Evolutionary conservation across 257 asterid genomes (phyloP).

Genomic region (Nicotiana obtusifolia): DNA sequence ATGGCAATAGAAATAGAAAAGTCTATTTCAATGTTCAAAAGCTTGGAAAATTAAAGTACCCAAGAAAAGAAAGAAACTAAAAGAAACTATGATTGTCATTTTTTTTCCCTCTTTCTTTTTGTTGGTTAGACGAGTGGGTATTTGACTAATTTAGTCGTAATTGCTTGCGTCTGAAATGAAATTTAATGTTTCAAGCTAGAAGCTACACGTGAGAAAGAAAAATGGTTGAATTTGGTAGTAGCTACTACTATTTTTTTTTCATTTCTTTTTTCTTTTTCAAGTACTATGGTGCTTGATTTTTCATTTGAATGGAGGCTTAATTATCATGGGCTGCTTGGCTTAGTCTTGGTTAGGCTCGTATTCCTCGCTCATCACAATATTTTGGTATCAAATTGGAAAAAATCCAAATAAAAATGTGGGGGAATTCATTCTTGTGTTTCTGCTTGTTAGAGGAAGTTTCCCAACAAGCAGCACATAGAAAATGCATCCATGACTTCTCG

Average conservation of each 20-base stretch:
- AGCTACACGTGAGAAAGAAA: slow-evolving; percentile 17
- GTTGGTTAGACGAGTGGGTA: background rate
- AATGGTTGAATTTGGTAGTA: background rate
- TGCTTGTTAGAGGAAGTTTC: slow-evolving; percentile 8
- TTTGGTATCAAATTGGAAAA: background rate
- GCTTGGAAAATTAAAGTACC: slow-evolving; percentile 15
- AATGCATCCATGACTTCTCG: slow-evolving; percentile 14
- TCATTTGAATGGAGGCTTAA: background rate
- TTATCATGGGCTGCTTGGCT: slow-evolving; percentile 15
- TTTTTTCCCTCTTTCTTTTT: background rate
- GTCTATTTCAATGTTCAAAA: slow-evolving; percentile 51
- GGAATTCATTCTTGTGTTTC: background rate
- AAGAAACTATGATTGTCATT: background rate
- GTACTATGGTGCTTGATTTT: background rate
- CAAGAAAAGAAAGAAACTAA: background rate
- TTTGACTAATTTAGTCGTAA: slow-evolving; percentile 15
- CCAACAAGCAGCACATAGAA: background rate
- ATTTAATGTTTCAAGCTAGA: slow-evolving; percentile 4
- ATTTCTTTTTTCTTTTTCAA: background rate
- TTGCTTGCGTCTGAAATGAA: slow-evolving; percentile 25
- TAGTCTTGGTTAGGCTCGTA: slow-evolving; percentile 3
- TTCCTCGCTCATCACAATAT: background rate
- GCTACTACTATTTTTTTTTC: background rate
- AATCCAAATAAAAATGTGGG: background rate
- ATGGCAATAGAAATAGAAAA: slow-evolving; percentile 16